Evolutionary conservation across 2,329 filamentous ascomycete genomes (phyloP), one percentile per base, ranked within the genome.

Genomic region (Atkinsonella hypoxylon): DNA sequence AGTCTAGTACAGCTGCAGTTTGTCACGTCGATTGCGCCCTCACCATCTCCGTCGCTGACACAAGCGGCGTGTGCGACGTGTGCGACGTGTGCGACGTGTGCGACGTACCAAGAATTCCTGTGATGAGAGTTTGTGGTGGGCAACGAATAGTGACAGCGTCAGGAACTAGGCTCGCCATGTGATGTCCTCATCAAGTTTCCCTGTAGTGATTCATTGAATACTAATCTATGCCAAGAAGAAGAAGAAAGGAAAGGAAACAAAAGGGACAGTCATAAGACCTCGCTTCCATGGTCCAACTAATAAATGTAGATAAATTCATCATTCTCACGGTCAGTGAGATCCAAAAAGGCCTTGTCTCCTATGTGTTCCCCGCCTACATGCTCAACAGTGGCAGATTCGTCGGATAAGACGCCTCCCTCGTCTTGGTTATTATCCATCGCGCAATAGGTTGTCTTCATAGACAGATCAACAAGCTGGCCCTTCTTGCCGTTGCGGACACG

Each of bases 271-370:
- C 30, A 22, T 11, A 48, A 1, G 7, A 39, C 11, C 38, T 41
- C 31, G 18, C 26, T 46, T 26, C 44, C 22, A 12, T 17, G 11
- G 12, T 9, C 4, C 38, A 46, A 52, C 32, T 62, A 80, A 57
- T 81, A 81, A 45, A 81, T 72, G 63, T 79, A 83, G 15, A 83
- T 73, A 65, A 85, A 85, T 58, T 85, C 81, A 51, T 86, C 80
- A 57, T 85, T 86, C 66, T 81, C 67, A 18, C 75, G 65, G 62
- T 86, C 82, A 1, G 82, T 83, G 56, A 83, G 56, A 64, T 86
- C 82, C 55, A 76, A 61, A 47, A 78, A 76, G 0, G 74, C 75
- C 45, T 75, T 71, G 15, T 74, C 69, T 6, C 77, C 76, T 18
- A 76, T 51, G 1, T 53, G 58, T 5, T 45, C 53, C 34, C 49